phyloP scores from a whole-genome alignment of 345 rosid genomes.

The Camelina neglecta region DNA sequence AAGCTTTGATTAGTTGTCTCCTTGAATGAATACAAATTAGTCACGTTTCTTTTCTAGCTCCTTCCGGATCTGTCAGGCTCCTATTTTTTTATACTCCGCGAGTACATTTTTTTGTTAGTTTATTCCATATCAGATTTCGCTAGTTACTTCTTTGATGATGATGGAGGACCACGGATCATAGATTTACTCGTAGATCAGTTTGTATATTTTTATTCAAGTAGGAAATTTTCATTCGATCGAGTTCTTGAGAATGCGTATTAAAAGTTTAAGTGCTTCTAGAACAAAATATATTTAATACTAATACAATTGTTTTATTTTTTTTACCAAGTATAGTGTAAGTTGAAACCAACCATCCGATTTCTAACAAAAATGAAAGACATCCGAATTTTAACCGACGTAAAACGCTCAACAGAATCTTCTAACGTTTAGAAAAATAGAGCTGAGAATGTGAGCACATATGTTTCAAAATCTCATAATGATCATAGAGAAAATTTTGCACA shows the following conservation, averaged over 20 bases:
- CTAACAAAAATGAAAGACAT: not conserved
- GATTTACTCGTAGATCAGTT: not conserved
- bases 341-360: not conserved
- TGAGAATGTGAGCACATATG: not conserved
- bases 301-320: not conserved
- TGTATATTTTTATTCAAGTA: not conserved
- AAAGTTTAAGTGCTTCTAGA: not conserved
- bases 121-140: conserved; percentile 16
- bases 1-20: conserved; percentile 39
- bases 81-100: not conserved
- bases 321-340: not conserved
- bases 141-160: conserved; percentile 6
- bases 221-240: not conserved
- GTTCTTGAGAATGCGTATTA: not conserved
- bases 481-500: not conserved
- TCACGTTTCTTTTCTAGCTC: conserved; percentile 44
- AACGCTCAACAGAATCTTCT: not conserved
- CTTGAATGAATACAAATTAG: conserved; percentile 36
- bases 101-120: not conserved
- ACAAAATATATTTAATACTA: not conserved
- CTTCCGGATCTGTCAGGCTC: conserved; percentile 43
- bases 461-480: too few species aligned
- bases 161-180: conserved; percentile 12
- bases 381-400: not conserved
- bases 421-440: not conserved